Evolutionary conservation across 345 rosid genomes (phyloP).

Genomic region (Sisymbrium irio): DNA sequence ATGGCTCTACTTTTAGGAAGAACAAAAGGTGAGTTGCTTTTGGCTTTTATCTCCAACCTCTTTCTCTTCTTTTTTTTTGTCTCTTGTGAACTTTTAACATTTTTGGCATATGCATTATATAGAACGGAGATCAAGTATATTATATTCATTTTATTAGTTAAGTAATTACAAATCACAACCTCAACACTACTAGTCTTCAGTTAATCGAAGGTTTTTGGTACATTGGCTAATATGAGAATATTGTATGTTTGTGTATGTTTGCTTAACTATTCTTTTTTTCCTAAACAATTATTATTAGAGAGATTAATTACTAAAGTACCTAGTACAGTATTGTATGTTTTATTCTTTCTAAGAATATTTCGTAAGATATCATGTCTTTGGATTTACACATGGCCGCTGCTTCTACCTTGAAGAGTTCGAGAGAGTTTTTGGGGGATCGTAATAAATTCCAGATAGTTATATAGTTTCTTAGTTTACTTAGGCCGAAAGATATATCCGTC

Average conservation of each 20-base stretch:
- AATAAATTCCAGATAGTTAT: not conserved
- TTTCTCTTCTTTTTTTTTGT: conserved; percentile 43
- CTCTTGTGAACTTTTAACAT: conserved; percentile 38
- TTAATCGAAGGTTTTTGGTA: not conserved
- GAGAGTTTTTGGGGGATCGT: not conserved
- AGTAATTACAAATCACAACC: not conserved
- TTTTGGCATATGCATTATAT: not conserved
- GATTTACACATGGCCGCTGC: conserved; percentile 21
- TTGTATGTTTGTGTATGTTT: not conserved
- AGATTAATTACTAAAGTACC: not conserved
- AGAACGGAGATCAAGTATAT: not conserved
- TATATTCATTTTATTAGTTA: not conserved
- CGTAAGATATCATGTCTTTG: conserved; percentile 27
- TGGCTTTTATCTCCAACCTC: conserved; percentile 53
- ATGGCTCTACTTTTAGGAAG: conserved; percentile 35
- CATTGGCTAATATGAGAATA: not conserved
- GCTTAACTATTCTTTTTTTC: too few species aligned
- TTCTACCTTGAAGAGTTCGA: conserved; percentile 4
- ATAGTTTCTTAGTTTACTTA: too few species aligned
- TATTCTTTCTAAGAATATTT: conserved; percentile 24
- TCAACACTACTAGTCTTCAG: not conserved
- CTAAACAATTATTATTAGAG: too few species aligned
- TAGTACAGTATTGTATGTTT: conserved; percentile 13
- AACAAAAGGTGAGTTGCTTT: conserved; percentile 41
- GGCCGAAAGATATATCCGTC: too few species aligned